Conservation (phyloP, 2,329 filamentous ascomycete species). For the Colletotrichum sp. region DNA sequence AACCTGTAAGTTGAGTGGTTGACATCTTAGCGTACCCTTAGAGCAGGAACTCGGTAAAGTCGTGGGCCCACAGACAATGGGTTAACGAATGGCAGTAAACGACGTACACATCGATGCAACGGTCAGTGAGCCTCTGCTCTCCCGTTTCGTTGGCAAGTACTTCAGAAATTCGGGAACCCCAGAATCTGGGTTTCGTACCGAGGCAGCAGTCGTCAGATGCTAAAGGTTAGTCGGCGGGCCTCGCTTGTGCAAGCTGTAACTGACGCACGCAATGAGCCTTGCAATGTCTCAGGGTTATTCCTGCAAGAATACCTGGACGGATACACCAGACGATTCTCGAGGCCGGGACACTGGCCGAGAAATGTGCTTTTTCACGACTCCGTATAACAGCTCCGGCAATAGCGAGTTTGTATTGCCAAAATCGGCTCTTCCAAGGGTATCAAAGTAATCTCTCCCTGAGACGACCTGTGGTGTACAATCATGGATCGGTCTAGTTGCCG, state of each 20-base stretch:
- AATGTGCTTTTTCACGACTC: background rate
- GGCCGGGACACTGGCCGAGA: background rate
- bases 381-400: background rate
- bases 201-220: background rate
- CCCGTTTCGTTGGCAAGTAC: background rate
- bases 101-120: background rate
- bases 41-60: background rate
- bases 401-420: background rate
- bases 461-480: background rate
- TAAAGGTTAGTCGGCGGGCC: background rate
- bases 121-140: background rate
- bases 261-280: background rate
- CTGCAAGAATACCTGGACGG: background rate
- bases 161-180: background rate
- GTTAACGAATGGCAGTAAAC: background rate
- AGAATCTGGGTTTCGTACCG: background rate
- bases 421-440: background rate
- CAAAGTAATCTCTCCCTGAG: background rate
- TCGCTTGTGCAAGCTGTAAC: background rate
- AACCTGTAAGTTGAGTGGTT: background rate
- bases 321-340: background rate
- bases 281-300: background rate
- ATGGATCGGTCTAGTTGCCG: background rate
- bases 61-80: background rate
- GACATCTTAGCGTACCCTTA: background rate